These are phyloP conservation scores for Pistacia atlantica DNA, from an alignment of 345 rosid genomes.

Conservation along the genomic window DNA sequence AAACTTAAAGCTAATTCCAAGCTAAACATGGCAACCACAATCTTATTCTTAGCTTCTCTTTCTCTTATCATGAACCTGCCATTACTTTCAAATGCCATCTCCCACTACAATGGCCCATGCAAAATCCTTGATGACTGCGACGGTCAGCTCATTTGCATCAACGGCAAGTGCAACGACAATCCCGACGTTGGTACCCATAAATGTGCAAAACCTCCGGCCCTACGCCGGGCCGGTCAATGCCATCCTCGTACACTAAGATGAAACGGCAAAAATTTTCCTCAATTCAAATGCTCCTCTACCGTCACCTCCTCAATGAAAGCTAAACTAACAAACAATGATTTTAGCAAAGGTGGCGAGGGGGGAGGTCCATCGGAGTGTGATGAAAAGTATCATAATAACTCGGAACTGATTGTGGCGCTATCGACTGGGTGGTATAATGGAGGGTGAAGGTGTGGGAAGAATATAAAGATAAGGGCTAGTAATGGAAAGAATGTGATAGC, in stretches of 20 bases:
- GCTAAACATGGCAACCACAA: background rate
- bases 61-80: constrained; percentile 7
- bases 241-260: constrained; percentile 27
- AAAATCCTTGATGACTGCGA: constrained; percentile 11
- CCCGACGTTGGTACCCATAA: constrained; percentile 32
- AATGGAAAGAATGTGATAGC: no score
- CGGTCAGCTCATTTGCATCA: constrained; percentile 27
- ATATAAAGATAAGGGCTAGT: no score
- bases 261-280: background rate
- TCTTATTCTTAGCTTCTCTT: background rate
- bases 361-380: constrained; percentile 36
- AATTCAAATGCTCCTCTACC: constrained; percentile 36
- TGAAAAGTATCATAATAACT: background rate
- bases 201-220: no score
- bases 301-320: background rate
- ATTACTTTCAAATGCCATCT: constrained; percentile 26
- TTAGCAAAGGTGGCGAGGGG: constrained; percentile 43
- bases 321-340: background rate
- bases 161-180: constrained; percentile 39
- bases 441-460: no score
- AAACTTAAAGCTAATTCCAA: no score
- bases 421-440: no score
- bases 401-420: no score
- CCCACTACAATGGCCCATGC: constrained; percentile 44
- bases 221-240: background rate